Percentiles rank a stretch among this genome's conserved stretches.
Evolutionary conservation across 495 filamentous ascomycete species (phyloP).

Genomic region (Elaphomyces granulatus): DNA sequence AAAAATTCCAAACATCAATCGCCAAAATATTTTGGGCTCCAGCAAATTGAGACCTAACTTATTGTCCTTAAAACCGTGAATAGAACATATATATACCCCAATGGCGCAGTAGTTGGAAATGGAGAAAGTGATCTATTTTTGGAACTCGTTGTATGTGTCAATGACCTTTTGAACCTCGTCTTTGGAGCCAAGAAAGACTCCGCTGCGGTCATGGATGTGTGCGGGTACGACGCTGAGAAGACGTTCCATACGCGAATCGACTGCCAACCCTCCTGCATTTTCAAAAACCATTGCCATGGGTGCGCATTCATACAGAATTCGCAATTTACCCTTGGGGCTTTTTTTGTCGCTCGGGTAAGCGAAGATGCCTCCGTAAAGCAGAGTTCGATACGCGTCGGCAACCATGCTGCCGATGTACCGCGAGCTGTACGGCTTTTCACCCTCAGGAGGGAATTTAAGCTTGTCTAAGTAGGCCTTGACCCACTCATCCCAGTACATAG

Average conservation of each 20-base stretch:
- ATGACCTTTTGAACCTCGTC: constrained; percentile 96
- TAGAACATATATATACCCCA: too few relatives aligned
- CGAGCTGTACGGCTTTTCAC: constrained; percentile 82
- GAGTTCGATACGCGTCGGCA: constrained; percentile 89
- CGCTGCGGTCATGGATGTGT: constrained; percentile 87
- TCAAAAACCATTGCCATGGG: constrained; percentile 99
- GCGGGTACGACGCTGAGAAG: constrained; percentile 85
- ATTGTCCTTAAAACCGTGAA: too few relatives aligned
- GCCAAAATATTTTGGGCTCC: too few relatives aligned
- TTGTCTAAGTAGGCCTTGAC: constrained; percentile 78
- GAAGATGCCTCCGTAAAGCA: constrained; percentile 93
- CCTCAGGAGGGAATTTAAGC: constrained; percentile 60
- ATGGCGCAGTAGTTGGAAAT: too few relatives aligned
- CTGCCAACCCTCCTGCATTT: constrained; percentile 87
- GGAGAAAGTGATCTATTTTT: too few relatives aligned
- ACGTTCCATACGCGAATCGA: constrained; percentile 76
- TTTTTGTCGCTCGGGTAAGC: constrained; percentile 97
- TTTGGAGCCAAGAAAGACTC: constrained; percentile 90
- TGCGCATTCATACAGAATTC: constrained; percentile 96
- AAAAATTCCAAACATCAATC: too few relatives aligned
- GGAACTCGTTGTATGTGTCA: constrained; percentile 36
- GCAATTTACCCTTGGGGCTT: constrained; percentile 92
- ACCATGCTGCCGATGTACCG: constrained; percentile 98
- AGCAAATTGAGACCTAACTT: too few relatives aligned
- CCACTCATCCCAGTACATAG: constrained; percentile 84